Conservation (phyloP, 495 filamentous ascomycete genomes). For the Neurospora tetrasperma region DNA sequence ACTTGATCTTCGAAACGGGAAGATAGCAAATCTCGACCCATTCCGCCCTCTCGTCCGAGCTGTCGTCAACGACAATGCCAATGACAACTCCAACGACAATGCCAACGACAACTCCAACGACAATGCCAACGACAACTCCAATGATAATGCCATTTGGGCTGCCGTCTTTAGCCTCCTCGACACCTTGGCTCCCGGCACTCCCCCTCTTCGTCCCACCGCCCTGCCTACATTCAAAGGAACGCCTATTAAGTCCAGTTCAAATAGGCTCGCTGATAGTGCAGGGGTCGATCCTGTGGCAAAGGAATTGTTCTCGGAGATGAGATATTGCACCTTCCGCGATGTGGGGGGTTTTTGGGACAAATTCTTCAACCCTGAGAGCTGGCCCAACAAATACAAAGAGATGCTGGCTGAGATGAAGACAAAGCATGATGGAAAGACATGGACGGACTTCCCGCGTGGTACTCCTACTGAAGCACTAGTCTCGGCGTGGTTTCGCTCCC, state of each 20-base stretch:
- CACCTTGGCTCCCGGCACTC: not conserved
- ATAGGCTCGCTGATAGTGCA: no score
- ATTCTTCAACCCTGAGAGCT: not conserved
- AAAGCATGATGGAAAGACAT: not conserved
- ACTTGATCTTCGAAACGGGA: not conserved
- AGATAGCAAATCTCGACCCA: not conserved
- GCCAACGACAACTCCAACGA: no score
- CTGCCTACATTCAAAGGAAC: not conserved
- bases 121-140: not conserved
- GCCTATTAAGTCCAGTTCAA: not conserved
- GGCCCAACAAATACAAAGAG: not conserved
- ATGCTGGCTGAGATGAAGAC: not conserved
- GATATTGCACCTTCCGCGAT: not conserved
- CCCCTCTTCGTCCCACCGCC: no score
- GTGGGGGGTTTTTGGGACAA: not conserved
- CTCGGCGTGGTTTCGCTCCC: not conserved
- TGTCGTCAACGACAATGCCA: no score
- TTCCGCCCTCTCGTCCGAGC: not conserved
- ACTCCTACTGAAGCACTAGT: not conserved
- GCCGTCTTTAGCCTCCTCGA: not conserved
- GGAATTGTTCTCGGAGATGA: not conserved
- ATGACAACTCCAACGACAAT: no score
- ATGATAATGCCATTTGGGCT: not conserved
- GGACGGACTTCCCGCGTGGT: not conserved
- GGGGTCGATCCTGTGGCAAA: no score